Evolutionary conservation across 192 early-diverging fungal genomes (phyloP).

Genomic region (Phycomyces nitens): DNA sequence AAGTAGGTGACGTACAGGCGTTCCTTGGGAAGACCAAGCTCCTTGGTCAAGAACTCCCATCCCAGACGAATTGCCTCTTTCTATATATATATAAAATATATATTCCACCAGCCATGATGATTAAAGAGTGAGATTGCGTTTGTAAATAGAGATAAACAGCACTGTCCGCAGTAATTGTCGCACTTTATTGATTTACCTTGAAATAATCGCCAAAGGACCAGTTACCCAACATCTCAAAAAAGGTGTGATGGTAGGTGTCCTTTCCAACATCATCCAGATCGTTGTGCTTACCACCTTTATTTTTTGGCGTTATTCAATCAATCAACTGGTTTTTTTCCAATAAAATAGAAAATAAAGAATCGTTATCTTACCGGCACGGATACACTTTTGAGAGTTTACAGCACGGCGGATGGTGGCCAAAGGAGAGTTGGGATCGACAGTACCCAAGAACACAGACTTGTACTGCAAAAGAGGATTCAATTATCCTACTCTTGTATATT

Average conservation of each 20-base stretch:
- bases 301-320: background rate
- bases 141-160: background rate
- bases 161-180: background rate
- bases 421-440: constrained; percentile 89
- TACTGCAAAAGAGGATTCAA: constrained; percentile 52
- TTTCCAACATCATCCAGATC: constrained; percentile 98
- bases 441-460: constrained; percentile 96
- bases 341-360: background rate
- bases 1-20: constrained; percentile 97
- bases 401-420: constrained; percentile 88
- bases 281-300: constrained; percentile 98
- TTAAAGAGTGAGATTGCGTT: too few relatives aligned
- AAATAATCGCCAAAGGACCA: constrained; percentile 99
- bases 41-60: constrained; percentile 90
- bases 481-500: background rate
- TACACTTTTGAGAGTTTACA: constrained; percentile 98
- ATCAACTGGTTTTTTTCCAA: background rate
- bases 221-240: constrained; percentile 99
- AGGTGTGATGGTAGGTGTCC: constrained; percentile 98
- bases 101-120: too few relatives aligned
- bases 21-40: constrained; percentile 76
- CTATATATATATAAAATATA: constrained; percentile 26
- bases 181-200: constrained; percentile 64
- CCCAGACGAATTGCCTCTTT: constrained; percentile 86
- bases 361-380: constrained; percentile 93